A percentile compares a stretch with the other conserved stretches of the same genome.
These are phyloP conservation scores for Aspergillus intermedius DNA, from an alignment of 2,329 filamentous ascomycete species.

Conservation along the genomic window DNA sequence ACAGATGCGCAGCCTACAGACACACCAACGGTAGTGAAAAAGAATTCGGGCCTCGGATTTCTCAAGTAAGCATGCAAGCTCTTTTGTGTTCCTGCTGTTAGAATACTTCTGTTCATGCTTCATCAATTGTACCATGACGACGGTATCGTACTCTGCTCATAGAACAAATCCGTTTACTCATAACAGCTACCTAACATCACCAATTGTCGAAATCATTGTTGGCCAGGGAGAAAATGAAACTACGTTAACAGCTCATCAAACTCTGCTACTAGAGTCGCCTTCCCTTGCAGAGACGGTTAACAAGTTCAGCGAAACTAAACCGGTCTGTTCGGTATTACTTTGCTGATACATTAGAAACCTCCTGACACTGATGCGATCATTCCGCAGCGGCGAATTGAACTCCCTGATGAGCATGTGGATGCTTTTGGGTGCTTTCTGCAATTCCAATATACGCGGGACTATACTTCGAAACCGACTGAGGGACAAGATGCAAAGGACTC, in stretches of 20 bases:
- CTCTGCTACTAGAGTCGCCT: constrained; percentile 65
- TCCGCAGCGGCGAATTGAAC: constrained; percentile 59
- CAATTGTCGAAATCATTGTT: constrained; percentile 62
- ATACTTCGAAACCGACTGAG: constrained; percentile 62
- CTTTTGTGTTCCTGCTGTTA: neutral
- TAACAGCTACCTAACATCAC: constrained; percentile 56
- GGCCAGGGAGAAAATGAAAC: constrained; percentile 55
- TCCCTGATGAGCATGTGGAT: constrained; percentile 62
- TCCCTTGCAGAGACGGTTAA: constrained; percentile 62
- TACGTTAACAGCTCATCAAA: constrained; percentile 72
- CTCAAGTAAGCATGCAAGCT: constrained; percentile 20
- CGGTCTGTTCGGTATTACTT: constrained; percentile 42
- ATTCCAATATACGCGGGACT: constrained; percentile 78
- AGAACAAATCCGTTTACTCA: constrained; percentile 5
- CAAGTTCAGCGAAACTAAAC: constrained; percentile 55
- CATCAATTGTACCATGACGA: neutral
- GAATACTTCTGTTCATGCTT: neutral
- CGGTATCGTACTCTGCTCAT: neutral
- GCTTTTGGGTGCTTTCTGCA: constrained; percentile 74
- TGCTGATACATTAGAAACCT: neutral
- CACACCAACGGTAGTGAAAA: constrained; percentile 11
- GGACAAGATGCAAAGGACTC: constrained; percentile 59
- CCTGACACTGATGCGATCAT: neutral
- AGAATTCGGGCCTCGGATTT: constrained; percentile 18
- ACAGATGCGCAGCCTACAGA: constrained; percentile 11